Conservation (phyloP, 371 early-diverging fungal genomes). For the Coemansia linderi region DNA sequence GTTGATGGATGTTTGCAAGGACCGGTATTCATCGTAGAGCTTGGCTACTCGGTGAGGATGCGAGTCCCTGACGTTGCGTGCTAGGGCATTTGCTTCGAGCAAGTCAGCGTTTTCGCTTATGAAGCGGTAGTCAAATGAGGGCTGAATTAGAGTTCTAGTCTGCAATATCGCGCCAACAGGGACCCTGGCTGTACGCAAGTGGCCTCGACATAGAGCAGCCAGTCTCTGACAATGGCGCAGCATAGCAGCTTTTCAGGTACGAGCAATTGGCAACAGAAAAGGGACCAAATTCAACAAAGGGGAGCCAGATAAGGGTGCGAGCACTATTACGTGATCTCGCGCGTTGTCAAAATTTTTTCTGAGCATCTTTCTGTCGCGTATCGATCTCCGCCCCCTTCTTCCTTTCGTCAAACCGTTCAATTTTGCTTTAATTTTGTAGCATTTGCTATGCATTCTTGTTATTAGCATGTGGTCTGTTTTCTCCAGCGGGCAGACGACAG, state of each 20-base stretch:
- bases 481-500: slow-evolving; percentile 15
- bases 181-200: neutral
- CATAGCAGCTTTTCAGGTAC: neutral
- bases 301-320: neutral
- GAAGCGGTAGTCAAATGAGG: slow-evolving; percentile 61
- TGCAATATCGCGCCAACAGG: neutral
- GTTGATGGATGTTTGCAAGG: slow-evolving; percentile 51
- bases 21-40: slow-evolving; percentile 59
- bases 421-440: neutral
- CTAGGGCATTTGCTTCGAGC: slow-evolving; percentile 59
- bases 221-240: neutral
- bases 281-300: neutral
- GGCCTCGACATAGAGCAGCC: neutral
- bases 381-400: neutral
- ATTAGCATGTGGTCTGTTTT: slow-evolving; percentile 37
- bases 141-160: slow-evolving; percentile 21
- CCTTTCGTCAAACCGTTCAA: neutral
- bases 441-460: slow-evolving; percentile 5
- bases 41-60: slow-evolving; percentile 55
- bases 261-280: neutral
- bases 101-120: slow-evolving; percentile 59
- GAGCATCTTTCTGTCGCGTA: neutral
- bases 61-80: slow-evolving; percentile 60
- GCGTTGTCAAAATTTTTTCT: neutral
- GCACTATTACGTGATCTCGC: neutral